Evolutionary conservation across 2,329 filamentous ascomycete genomes (phyloP).

Genomic region (Scedosporium aurantiacum): DNA sequence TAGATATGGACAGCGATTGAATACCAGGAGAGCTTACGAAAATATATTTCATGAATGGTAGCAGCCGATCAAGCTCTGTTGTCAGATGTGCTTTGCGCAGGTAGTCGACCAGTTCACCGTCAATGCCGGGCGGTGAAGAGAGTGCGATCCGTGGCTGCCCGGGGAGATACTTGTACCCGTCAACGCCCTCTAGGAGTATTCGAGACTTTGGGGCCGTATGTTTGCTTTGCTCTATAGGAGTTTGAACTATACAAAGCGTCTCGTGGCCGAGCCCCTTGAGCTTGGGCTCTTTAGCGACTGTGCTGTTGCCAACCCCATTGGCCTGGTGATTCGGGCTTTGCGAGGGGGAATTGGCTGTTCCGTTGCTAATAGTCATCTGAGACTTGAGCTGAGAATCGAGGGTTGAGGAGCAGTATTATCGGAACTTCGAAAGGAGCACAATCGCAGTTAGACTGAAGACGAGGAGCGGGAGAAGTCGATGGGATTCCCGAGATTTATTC

Average conservation of each 20-base stretch:
- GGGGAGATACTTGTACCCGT: not conserved
- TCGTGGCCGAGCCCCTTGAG: not conserved
- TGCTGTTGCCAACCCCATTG: no score
- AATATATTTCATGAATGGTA: conserved; percentile 6
- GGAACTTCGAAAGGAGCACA: not conserved
- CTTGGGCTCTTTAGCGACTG: not conserved
- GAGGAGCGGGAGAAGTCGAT: not conserved
- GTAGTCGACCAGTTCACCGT: not conserved
- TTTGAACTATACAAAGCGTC: not conserved
- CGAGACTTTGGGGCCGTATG: not conserved
- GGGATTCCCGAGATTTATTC: not conserved
- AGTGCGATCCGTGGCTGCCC: conserved; percentile 1
- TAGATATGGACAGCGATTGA: not conserved
- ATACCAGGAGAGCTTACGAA: not conserved
- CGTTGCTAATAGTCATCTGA: no score
- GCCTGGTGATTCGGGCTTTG: no score
- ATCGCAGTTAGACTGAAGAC: not conserved
- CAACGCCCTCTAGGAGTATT: not conserved
- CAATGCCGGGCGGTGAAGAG: not conserved
- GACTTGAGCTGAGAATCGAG: no score
- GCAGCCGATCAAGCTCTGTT: not conserved
- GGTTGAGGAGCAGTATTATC: no score
- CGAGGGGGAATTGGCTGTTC: no score
- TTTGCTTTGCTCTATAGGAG: not conserved
- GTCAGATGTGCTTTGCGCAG: not conserved